Evolutionary conservation across 352 stramenopile species (phyloP).

Genomic region (Vaucheria bursata): DNA sequence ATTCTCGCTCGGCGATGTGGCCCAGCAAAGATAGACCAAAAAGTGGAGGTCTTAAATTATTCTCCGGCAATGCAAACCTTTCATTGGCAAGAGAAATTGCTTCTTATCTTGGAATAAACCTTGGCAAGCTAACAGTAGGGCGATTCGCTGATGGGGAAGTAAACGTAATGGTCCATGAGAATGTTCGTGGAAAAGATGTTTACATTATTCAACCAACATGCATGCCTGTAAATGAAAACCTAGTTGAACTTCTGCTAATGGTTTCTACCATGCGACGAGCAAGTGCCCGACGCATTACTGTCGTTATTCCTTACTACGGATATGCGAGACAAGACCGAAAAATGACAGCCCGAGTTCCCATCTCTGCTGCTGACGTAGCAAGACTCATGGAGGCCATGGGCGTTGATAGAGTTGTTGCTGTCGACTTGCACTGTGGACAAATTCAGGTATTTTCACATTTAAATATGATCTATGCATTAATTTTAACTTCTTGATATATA

Average conservation of each 20-base stretch:
- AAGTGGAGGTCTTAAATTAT: conserved; percentile 81
- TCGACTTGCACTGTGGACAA: conserved; percentile 84
- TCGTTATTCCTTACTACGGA: conserved; percentile 89
- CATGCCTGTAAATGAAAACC: conserved; percentile 97
- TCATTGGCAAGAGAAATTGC: conserved; percentile 90
- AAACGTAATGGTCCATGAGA: conserved; percentile 98
- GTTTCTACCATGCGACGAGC: conserved; percentile 90
- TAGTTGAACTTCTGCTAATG: conserved; percentile 98
- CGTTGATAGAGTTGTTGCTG: conserved; percentile 79
- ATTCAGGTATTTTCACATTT: conserved; percentile 58
- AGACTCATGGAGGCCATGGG: conserved; percentile 80
- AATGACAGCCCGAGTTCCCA: conserved; percentile 88
- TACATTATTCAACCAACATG: conserved; percentile 99
- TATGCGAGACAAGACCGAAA: conserved; percentile 83
- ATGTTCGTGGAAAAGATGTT: conserved; percentile 98
- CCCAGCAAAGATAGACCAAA: conserved; percentile 19
- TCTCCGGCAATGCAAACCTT: conserved; percentile 95
- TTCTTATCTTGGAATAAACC: conserved; percentile 88
- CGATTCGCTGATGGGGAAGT: conserved; percentile 98
- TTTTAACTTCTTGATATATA: no score
- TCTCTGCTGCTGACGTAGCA: conserved; percentile 86
- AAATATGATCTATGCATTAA: no score
- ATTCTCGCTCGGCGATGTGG: conserved; percentile 34
- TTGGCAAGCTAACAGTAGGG: conserved; percentile 87
- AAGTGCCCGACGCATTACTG: conserved; percentile 94